phyloP scores from a whole-genome alignment of 169 alveolate species.

The Eimeria acervulina region DNA sequence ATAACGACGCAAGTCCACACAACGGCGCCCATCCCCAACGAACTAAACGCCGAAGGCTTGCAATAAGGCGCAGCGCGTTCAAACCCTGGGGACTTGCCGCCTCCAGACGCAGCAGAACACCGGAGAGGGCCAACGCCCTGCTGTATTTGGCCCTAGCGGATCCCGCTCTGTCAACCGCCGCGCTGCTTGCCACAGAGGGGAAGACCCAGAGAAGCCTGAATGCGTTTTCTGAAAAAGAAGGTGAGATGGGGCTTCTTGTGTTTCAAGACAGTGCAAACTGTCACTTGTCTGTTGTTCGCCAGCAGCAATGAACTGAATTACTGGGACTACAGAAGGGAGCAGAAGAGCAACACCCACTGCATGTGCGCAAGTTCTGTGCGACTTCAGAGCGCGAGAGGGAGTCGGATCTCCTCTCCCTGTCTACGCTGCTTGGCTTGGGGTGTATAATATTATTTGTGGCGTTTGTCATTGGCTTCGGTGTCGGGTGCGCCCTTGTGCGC shows the following conservation, averaged over 20 bases:
- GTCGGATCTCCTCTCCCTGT: neutral
- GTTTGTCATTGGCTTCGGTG: constrained; percentile 34
- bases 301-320: neutral
- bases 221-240: neutral
- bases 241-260: neutral
- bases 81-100: neutral
- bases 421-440: constrained; percentile 17
- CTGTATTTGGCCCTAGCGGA: constrained; percentile 45
- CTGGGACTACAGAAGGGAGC: neutral
- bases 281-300: neutral
- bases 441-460: constrained; percentile 10
- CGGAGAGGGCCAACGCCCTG: constrained; percentile 13
- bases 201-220: neutral
- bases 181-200: constrained; percentile 3
- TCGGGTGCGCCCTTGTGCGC: constrained; percentile 49
- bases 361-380: neutral
- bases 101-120: neutral
- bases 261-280: neutral
- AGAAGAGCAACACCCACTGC: neutral
- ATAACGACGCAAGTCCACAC: neutral
- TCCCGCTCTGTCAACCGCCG: constrained; percentile 39
- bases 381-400: constrained; percentile 27
- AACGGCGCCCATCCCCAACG: neutral
- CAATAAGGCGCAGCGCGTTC: neutral
- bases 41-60: neutral